Evolutionary conservation across 2,329 filamentous ascomycete species (phyloP), one percentile per base, ranked within the genome.

Genomic region (Nannizziopsis arthrosporioides): DNA sequence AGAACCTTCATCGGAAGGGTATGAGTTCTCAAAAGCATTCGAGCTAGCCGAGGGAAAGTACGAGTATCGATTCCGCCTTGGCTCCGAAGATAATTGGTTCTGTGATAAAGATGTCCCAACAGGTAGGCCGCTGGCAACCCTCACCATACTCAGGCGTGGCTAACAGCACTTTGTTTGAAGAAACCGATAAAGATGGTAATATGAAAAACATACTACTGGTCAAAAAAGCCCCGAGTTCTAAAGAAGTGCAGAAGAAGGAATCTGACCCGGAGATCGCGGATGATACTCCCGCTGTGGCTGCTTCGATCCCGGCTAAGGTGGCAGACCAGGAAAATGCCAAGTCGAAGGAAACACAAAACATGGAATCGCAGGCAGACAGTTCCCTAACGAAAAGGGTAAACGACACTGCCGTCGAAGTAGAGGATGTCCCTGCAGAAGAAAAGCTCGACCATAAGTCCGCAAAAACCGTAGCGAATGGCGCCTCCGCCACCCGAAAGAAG

Each of bases 21-120:
- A 55, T 22, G 46, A 52, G 22, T 52, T 52, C 34, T 52, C 43
- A 12, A 52, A 48, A 39, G 11, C 41, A 11, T 53, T 46, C 48
- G 38, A 32, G 52, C 48, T 49, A 53, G 53, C 37, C 50, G 44
- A 51, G 15, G 59, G 59, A 14, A 51, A 58, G 43, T 56, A 60
- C 47, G 51, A 59, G 35, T 61, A 61, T 52, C 51, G 52, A 44
- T 61, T 61, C 48, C 57, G 58, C 7, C 51, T 59, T 27, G 59
- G 53, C 4, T 34, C 52, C 4, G 49, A 53, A 2, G 58, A 57
- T 41, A 45, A 47, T 27, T 61, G 59, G 59, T 57, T 62, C 44
- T 54, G 55, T 46, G 54, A 61, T 51, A 52, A 61, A 30, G 48
- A 53, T n/a, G 44, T 54, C 5, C 57, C 59, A 43, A 55, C 52